Evolutionary conservation across 2,329 filamentous ascomycete species (phyloP).

Genomic region (Chaetomium olivaceum): DNA sequence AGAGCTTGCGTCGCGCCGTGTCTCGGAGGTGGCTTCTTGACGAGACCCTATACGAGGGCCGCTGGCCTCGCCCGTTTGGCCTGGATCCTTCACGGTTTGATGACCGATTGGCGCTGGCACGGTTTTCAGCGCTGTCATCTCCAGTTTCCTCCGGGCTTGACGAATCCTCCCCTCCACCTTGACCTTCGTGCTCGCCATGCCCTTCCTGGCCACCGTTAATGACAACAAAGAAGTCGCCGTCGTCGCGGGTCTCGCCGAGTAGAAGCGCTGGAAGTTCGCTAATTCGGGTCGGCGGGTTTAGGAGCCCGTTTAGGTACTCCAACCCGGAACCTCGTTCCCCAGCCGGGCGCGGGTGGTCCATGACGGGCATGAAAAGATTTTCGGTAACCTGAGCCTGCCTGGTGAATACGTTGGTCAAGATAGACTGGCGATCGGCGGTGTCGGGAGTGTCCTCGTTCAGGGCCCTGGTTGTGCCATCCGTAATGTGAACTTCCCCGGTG

Average conservation of each 20-base stretch:
- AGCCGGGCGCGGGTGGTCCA: conserved; percentile 33
- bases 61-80: conserved; percentile 7
- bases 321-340: conserved; percentile 38
- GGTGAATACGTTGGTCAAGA: conserved; percentile 56
- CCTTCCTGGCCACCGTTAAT: conserved; percentile 27
- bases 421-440: conserved; percentile 59
- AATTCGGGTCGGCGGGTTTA: conserved; percentile 49
- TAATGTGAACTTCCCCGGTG: conserved; percentile 65
- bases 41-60: conserved; percentile 15
- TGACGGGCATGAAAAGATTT: conserved; percentile 26
- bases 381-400: conserved; percentile 22
- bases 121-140: conserved; percentile 8
- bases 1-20: conserved; percentile 54
- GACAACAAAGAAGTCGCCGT: conserved; percentile 30
- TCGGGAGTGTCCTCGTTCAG: conserved; percentile 63
- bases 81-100: conserved; percentile 6
- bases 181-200: conserved; percentile 20
- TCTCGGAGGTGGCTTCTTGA: conserved; percentile 35
- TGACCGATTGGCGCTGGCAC: background rate
- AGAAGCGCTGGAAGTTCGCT: conserved; percentile 47
- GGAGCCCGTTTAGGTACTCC: conserved; percentile 46
- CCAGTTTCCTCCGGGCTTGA: conserved; percentile 7
- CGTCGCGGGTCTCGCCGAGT: conserved; percentile 36
- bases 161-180: conserved; percentile 14
- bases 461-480: conserved; percentile 57